Evolutionary conservation across 257 asterid species (phyloP).

Genomic region (Coffea eugenioides): DNA sequence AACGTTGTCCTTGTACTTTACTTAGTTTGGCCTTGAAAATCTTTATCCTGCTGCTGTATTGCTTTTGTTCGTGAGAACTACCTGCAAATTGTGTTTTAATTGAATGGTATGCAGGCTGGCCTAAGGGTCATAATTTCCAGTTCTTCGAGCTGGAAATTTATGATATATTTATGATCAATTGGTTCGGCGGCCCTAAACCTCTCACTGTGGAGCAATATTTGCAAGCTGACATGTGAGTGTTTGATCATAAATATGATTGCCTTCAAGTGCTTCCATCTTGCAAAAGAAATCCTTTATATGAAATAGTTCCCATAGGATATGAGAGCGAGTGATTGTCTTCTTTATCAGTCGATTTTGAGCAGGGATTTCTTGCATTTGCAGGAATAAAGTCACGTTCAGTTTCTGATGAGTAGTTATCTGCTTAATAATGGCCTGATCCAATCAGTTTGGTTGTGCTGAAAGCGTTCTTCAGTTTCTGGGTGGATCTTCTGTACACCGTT

Average conservation of each 20-base stretch:
- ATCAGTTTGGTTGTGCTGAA: background rate
- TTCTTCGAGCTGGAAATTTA: constrained; percentile 64
- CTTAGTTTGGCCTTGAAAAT: background rate
- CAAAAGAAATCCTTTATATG: too few relatives aligned
- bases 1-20: too few relatives aligned
- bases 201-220: constrained; percentile 83
- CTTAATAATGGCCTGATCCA: background rate
- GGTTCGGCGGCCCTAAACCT: constrained; percentile 97
- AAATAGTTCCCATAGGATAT: too few relatives aligned
- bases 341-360: background rate
- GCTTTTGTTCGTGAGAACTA: background rate
- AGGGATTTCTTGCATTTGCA: constrained; percentile 16
- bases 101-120: constrained; percentile 67
- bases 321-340: background rate
- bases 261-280: too few relatives aligned
- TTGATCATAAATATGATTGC: background rate
- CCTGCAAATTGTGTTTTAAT: background rate
- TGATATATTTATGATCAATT: constrained; percentile 75
- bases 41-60: background rate
- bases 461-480: background rate
- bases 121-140: constrained; percentile 71
- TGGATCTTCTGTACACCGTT: background rate
- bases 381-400: constrained; percentile 5
- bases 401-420: background rate
- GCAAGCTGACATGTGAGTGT: constrained; percentile 49